phyloP scores from a whole-genome alignment of 768 basidiomycete species.

The Polyporus arcularius region DNA sequence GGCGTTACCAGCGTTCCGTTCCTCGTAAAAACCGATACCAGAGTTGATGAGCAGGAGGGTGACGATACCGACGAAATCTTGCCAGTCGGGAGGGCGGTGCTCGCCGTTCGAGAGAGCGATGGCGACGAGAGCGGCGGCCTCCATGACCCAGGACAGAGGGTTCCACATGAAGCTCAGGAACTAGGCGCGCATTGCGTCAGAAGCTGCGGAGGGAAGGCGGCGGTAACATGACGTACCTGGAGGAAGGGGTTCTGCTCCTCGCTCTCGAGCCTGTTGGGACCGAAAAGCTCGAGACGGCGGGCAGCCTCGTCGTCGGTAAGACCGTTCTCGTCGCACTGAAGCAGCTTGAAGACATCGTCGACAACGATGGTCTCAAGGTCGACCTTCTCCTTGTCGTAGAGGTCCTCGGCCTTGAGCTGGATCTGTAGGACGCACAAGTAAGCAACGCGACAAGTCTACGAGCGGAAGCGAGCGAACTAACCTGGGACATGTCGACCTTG shows the following conservation, averaged over 20 bases:
- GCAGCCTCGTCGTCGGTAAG: constrained; percentile 70
- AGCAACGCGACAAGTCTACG: not conserved
- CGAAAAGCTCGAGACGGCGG: constrained; percentile 90
- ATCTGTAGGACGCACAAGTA: constrained; percentile 46
- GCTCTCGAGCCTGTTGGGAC: constrained; percentile 91
- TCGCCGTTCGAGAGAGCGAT: constrained; percentile 96
- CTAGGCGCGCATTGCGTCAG: constrained; percentile 37
- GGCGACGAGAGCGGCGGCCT: constrained; percentile 91
- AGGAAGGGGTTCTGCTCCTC: constrained; percentile 92
- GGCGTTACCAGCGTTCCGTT: constrained; percentile 95
- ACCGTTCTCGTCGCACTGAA: constrained; percentile 88
- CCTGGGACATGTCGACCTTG: constrained; percentile 83
- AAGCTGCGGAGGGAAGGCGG: not conserved
- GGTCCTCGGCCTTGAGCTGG: constrained; percentile 88
- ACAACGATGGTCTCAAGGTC: constrained; percentile 96
- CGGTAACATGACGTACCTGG: constrained; percentile 50
- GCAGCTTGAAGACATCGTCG: constrained; percentile 94
- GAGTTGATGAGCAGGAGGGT: constrained; percentile 93
- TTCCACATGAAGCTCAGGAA: constrained; percentile 99
- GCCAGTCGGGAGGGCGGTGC: constrained; percentile 86
- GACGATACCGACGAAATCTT: constrained; percentile 97
- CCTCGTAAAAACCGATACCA: constrained; percentile 97
- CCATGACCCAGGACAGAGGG: constrained; percentile 99
- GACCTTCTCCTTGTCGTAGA: constrained; percentile 99
- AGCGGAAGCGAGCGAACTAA: constrained; percentile 26